Evolutionary conservation across 2,329 filamentous ascomycete genomes (phyloP), one percentile per base, ranked within the genome.

Genomic region (Verticillium isaacii): DNA sequence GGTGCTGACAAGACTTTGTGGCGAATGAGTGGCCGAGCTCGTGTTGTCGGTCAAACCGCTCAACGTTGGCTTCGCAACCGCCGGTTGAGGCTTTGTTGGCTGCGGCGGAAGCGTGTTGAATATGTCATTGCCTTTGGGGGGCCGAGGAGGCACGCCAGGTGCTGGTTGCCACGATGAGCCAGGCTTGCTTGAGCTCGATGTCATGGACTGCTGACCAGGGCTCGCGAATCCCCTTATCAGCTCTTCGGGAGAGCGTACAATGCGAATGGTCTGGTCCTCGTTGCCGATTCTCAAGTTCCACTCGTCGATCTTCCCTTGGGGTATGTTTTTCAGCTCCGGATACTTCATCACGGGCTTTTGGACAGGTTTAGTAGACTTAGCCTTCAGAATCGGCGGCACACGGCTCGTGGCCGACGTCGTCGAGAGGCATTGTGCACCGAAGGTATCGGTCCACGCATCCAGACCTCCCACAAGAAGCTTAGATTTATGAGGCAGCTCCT

Each of bases 371-470:
- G 14, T 19, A 8, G 45, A 14, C 19, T 12, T 19, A 7, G 23
- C 14, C 19, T 23, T n/a, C n/a, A 52, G 19, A 25, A 52, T 52
- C 8, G 19, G 45, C 45, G 45, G 45, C 11, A 52, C 11, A 19
- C 45, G 11, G 45, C n/a, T 12, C 11, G n/a, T 52, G n/a, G n/a
- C 8, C 45, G 45, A 52, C 45, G 45, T 52, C 45, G 45, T 55
- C 11, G 60, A 11, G 6, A 59, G 7, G 29, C 32, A 37, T 19
- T 55, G 58, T 9, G 25, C n/a, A 2, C 95, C 94, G 68, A 97
- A 82, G n/a, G 95, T 76, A 68, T 95, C 89, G 19, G 87, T 78
- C 95, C 95, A 99, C 5, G 92, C 91, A 67, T 93, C 87, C 12
- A 99, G 74, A 0, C 95, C 95, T 19, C 95, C 95, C 59, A 85